A percentile compares a stretch with the other conserved stretches of the same genome.
Evolutionary conservation across 192 early-diverging fungal species (phyloP).

Genomic region (Phycomyces blakesleeanus): DNA sequence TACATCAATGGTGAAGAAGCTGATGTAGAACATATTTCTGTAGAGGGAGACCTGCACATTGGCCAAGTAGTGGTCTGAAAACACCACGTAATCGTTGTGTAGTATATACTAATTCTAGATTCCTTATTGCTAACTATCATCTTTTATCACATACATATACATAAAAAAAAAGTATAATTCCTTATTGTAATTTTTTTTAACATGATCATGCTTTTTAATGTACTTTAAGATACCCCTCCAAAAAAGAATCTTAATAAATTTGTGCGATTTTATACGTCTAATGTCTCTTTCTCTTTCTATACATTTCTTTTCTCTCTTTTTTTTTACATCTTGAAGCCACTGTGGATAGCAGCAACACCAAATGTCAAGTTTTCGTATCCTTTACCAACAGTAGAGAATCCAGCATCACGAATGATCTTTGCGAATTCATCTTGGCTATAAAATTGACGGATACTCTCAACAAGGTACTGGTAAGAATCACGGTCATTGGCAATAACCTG

Average conservation of each 20-base stretch:
- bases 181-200: background rate
- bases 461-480: constrained; percentile 94
- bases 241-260: no score
- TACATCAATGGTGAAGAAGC: background rate
- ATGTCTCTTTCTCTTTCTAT: no score
- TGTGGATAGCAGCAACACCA: constrained; percentile 95
- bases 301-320: background rate
- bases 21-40: background rate
- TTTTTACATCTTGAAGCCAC: constrained; percentile 85
- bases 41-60: constrained; percentile 7
- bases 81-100: background rate
- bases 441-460: constrained; percentile 95
- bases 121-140: background rate
- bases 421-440: constrained; percentile 87
- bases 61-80: constrained; percentile 8
- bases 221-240: no score
- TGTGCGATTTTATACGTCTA: no score
- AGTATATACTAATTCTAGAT: background rate
- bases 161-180: background rate
- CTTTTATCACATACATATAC: no score
- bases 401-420: constrained; percentile 82
- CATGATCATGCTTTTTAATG: no score
- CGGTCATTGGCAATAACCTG: constrained; percentile 85
- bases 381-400: constrained; percentile 84
- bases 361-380: constrained; percentile 96